Evolutionary conservation across 345 rosid genomes (phyloP).

Genomic region (Punica granatum): DNA sequence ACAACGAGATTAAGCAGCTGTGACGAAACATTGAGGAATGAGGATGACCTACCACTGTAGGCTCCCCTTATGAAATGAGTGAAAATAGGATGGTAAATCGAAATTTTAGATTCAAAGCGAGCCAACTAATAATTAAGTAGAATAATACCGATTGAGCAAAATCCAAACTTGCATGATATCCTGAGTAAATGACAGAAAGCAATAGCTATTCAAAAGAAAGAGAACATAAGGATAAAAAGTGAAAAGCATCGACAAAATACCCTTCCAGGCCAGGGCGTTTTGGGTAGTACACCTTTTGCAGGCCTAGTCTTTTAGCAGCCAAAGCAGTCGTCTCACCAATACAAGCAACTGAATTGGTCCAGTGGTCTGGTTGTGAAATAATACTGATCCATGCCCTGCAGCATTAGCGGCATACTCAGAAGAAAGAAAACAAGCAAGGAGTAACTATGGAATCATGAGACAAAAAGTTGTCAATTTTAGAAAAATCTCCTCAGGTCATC

Average conservation of each 20-base stretch:
- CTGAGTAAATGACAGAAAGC: neutral
- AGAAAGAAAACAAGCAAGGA: neutral
- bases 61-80: too few relatives aligned
- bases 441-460: neutral
- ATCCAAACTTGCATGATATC: neutral
- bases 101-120: too few relatives aligned
- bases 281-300: constrained; percentile 66
- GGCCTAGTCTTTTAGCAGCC: constrained; percentile 71
- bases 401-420: constrained; percentile 14
- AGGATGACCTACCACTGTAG: neutral
- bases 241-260: constrained; percentile 28
- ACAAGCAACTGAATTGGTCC: constrained; percentile 71
- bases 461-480: neutral
- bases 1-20: constrained; percentile 1
- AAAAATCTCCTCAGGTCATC: too few relatives aligned
- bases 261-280: constrained; percentile 82
- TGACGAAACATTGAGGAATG: neutral
- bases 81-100: too few relatives aligned
- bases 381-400: constrained; percentile 75
- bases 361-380: constrained; percentile 40
- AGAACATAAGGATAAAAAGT: neutral
- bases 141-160: neutral
- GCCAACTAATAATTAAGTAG: neutral
- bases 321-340: constrained; percentile 95
- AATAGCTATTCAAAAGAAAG: too few relatives aligned